These are phyloP conservation scores for Domatiomyces catenatus DNA, from an alignment of 2,329 filamentous ascomycete genomes.

Conservation along the genomic window DNA sequence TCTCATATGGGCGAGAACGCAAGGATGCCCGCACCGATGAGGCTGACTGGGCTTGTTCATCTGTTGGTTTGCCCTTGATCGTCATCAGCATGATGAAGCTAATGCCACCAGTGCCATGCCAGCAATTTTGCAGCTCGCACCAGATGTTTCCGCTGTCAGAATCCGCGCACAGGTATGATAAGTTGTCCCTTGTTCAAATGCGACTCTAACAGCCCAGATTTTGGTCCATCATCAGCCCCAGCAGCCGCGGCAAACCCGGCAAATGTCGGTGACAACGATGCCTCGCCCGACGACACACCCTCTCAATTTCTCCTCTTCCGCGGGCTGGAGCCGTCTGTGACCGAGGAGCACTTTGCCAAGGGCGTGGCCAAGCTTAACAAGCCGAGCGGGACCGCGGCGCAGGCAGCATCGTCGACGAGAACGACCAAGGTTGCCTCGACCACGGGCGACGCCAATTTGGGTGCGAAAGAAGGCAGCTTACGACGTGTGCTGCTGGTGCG, in stretches of 20 bases:
- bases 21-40: conserved; percentile 36
- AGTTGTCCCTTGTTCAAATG: too few species aligned
- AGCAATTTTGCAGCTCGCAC: conserved; percentile 42
- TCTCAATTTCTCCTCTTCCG: conserved; percentile 66
- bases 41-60: conserved; percentile 41
- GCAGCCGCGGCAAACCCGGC: conserved; percentile 23
- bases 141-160: conserved; percentile 45
- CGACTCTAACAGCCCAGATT: conserved; percentile 1
- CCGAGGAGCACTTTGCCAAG: conserved; percentile 55
- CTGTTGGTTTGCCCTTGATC: conserved; percentile 3
- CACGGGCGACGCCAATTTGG: conserved; percentile 45
- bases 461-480: conserved; percentile 59
- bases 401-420: conserved; percentile 24
- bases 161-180: conserved; percentile 35
- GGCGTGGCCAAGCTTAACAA: conserved; percentile 62
- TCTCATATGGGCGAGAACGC: conserved; percentile 39
- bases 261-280: conserved; percentile 41
- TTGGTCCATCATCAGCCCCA: conserved; percentile 6
- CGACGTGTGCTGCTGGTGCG: conserved; percentile 63
- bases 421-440: conserved; percentile 39
- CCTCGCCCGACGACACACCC: conserved; percentile 40
- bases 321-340: conserved; percentile 53
- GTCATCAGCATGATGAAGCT: neutral
- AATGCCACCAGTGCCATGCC: conserved; percentile 33
- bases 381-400: conserved; percentile 29